phyloP scores from a whole-genome alignment of 2,329 filamentous ascomycete species.

The Mycosphaerelloides madeirae region DNA sequence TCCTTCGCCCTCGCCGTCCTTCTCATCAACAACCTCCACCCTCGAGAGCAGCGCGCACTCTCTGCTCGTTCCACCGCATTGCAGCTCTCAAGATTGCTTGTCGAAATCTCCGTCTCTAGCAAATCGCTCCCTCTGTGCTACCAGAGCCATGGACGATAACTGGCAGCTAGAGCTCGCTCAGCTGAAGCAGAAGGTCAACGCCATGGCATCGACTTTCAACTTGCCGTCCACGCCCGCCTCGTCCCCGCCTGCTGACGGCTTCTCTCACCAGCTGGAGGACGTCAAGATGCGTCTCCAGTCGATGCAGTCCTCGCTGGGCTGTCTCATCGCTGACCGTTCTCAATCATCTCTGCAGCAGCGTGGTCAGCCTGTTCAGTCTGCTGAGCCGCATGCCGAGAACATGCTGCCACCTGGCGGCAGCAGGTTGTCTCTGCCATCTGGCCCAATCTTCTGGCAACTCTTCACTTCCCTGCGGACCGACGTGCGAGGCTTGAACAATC shows the following conservation, averaged over 20 bases:
- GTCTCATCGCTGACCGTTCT: background rate
- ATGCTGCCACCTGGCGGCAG: background rate
- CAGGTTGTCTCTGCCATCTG: conserved; percentile 12
- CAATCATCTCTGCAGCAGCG: background rate
- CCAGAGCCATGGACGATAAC: conserved; percentile 21
- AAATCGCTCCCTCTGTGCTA: too few relatives aligned
- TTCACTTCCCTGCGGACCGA: conserved; percentile 20
- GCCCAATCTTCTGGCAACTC: conserved; percentile 23
- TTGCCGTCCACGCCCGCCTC: background rate
- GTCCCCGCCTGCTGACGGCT: conserved; percentile 1
- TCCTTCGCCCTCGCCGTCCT: too few relatives aligned
- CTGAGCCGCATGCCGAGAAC: background rate
- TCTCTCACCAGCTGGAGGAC: conserved; percentile 12
- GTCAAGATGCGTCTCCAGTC: conserved; percentile 11
- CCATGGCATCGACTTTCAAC: conserved; percentile 15
- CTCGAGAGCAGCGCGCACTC: too few relatives aligned
- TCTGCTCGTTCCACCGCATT: too few relatives aligned
- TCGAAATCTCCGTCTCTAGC: too few relatives aligned
- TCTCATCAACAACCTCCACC: too few relatives aligned
- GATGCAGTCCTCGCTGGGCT: conserved; percentile 10
- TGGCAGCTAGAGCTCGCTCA: conserved; percentile 23
- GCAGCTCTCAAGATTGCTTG: too few relatives aligned
- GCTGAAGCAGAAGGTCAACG: conserved; percentile 21
- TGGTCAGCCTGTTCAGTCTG: too few relatives aligned
- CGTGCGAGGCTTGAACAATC: conserved; percentile 12